phyloP scores from a whole-genome alignment of 805 yeast species.

The Nakazawaea populi region DNA sequence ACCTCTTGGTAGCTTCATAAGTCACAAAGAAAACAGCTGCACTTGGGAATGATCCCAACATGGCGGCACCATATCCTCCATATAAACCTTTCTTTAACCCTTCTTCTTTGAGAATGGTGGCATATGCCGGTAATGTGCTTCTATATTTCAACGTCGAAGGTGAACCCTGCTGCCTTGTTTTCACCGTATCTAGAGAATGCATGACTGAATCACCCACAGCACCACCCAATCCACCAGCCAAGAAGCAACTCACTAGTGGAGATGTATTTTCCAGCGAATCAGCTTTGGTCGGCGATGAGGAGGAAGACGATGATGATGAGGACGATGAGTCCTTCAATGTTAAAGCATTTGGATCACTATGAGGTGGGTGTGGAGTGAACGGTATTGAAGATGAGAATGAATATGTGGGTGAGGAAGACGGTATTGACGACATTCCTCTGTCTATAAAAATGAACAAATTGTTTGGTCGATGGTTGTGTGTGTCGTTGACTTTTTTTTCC shows the following conservation, averaged over 20 bases:
- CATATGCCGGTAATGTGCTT: slow-evolving; percentile 71
- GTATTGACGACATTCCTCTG: slow-evolving; percentile 7
- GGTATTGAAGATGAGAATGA: slow-evolving; percentile 7
- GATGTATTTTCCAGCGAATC: slow-evolving; percentile 18
- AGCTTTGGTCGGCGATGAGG: not conserved
- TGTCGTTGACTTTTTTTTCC: not conserved
- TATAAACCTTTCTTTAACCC: slow-evolving; percentile 82
- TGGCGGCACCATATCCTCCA: slow-evolving; percentile 89
- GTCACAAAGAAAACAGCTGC: slow-evolving; percentile 93
- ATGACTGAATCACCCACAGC: slow-evolving; percentile 85
- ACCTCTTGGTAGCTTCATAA: slow-evolving; percentile 76
- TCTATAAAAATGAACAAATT: not conserved
- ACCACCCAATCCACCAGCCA: slow-evolving; percentile 96
- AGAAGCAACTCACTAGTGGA: slow-evolving; percentile 53
- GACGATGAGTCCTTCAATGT: not conserved
- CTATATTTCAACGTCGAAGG: slow-evolving; percentile 60
- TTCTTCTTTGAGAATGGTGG: slow-evolving; percentile 74
- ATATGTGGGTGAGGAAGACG: slow-evolving; percentile 12
- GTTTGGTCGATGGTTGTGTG: not conserved
- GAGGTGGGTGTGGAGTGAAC: slow-evolving; percentile 7
- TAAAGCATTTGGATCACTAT: not conserved
- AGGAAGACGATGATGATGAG: slow-evolving; percentile 6
- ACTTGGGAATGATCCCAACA: slow-evolving; percentile 88
- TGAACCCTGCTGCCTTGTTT: slow-evolving; percentile 97
- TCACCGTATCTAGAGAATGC: slow-evolving; percentile 96